A percentile compares a stretch with the other conserved stretches of the same genome.
Conservation (phyloP, 2,329 filamentous ascomycete genomes). For the Talaromyces islandicus region DNA sequence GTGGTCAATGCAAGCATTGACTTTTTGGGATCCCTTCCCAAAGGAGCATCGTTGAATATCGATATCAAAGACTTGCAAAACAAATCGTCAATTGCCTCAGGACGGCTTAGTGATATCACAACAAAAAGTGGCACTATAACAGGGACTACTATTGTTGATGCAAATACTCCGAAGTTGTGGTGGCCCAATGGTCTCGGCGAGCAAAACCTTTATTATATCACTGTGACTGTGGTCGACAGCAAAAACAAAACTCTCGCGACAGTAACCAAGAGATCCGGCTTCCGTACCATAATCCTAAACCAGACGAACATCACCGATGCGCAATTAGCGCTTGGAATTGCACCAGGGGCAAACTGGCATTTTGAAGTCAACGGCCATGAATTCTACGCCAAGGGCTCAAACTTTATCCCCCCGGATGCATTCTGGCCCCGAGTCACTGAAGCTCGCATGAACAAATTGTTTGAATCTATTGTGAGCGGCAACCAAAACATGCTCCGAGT, state of each 20-base stretch:
- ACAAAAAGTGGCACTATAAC: conserved; percentile 42
- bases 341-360: conserved; percentile 56
- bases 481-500: conserved; percentile 62
- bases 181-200: conserved; percentile 54
- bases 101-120: conserved; percentile 35
- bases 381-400: conserved; percentile 60
- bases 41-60: conserved; percentile 40
- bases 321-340: conserved; percentile 50
- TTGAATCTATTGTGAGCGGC: conserved; percentile 50
- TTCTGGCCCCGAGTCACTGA: conserved; percentile 58
- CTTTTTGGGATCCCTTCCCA: conserved; percentile 45
- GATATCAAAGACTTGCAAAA: conserved; percentile 39
- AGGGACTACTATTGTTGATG: conserved; percentile 41
- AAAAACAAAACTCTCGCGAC: conserved; percentile 34
- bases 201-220: conserved; percentile 54
- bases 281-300: conserved; percentile 58
- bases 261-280: conserved; percentile 52
- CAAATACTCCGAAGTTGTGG: conserved; percentile 49
- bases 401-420: conserved; percentile 57
- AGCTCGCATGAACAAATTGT: conserved; percentile 46
- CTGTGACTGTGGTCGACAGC: conserved; percentile 40
- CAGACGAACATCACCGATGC: conserved; percentile 48
- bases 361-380: conserved; percentile 61
- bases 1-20: conserved; percentile 58
- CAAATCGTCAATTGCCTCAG: conserved; percentile 34